Base-by-base conservation (phyloP, 2,329 filamentous ascomycete species). In the Cladophialophora chaetospira region DNA sequence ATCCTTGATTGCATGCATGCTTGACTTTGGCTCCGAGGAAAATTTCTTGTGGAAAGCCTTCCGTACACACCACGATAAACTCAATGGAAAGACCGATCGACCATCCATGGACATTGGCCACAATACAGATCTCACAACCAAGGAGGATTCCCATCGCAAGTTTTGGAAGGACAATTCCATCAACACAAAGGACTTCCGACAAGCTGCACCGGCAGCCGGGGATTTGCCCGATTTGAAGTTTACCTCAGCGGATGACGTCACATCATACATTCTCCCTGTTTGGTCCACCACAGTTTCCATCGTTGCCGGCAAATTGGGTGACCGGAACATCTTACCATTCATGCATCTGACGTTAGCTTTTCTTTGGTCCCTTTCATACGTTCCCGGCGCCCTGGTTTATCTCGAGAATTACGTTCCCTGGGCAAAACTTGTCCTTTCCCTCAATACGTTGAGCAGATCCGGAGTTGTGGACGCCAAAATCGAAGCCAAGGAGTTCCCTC, bases 301-400 rank as follows among this genome's bases (percentile, higher is more conserved):
- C 10, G 72, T 76, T 25, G 72, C 82, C 9, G 71, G 72, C 26
- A 75, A 79, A n/a, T 67, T 75, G 2, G 75, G 75, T 3, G 77
- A 82, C 56, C 76, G 75, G 33, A 80, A 81, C 55, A 73, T 81
- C 11, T 73, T 84, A 38, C 78, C 82, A 17, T 77, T 78, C 61
- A 72, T 84, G 3, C 81, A 86, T 63, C 70, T 82, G 25, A 77
- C 77, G 40, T 73, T 86, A 17, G 74, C 77, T 10, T 84, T 83
- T 62, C 65, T 85, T 10, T 77, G 73, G 70, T 72, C 70, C 44
- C 57, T 75, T n/a, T 68, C 73, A 8, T 68, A 69, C 23, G 69
- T 72, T 29, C 69, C 70, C 8, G 67, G 65, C 10, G 70, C 70
- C 10, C 72, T 72, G 70, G 70, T 63, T 64, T 70, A 67, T 58